Evolutionary conservation across 2,329 filamentous ascomycete species (phyloP).

Genomic region (Aspergillus puulaauensis): DNA sequence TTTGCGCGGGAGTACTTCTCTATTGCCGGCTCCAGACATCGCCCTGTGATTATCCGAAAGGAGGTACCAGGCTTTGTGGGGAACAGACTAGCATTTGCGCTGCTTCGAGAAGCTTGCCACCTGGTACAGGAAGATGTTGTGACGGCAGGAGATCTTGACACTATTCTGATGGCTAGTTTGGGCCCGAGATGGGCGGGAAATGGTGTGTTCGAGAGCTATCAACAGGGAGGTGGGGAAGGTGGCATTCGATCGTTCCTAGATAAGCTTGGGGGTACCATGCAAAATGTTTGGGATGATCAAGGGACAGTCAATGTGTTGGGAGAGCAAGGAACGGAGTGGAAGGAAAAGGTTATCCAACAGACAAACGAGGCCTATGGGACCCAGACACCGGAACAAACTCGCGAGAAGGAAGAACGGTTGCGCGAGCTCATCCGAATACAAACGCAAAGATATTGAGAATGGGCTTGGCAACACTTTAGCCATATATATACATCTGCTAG

Average conservation of each 20-base stretch:
- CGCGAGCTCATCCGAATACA: slow-evolving; percentile 26
- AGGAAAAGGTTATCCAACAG: slow-evolving; percentile 46
- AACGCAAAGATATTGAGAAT: slow-evolving; percentile 13
- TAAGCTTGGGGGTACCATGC: slow-evolving; percentile 57
- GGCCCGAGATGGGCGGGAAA: slow-evolving; percentile 57
- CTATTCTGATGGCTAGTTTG: slow-evolving; percentile 52
- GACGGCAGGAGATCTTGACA: slow-evolving; percentile 53
- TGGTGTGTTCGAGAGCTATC: slow-evolving; percentile 60
- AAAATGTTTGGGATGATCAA: slow-evolving; percentile 54
- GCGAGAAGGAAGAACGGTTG: slow-evolving; percentile 28
- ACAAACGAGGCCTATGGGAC: slow-evolving; percentile 49
- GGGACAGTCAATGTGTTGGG: slow-evolving; percentile 38
- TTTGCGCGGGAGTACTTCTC: slow-evolving; percentile 43
- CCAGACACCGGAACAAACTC: slow-evolving; percentile 17
- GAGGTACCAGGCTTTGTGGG: slow-evolving; percentile 58
- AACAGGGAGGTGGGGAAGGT: slow-evolving; percentile 56
- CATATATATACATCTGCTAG: background rate
- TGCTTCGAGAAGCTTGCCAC: slow-evolving; percentile 56
- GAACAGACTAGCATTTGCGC: slow-evolving; percentile 57
- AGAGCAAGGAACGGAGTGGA: slow-evolving; percentile 46
- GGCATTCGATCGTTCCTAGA: slow-evolving; percentile 55
- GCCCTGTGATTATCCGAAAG: slow-evolving; percentile 52
- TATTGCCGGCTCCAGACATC: slow-evolving; percentile 20
- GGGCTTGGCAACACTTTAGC: background rate
- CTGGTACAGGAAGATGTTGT: slow-evolving; percentile 56